Percentiles rank a stretch among this genome's conserved stretches.
Conservation (phyloP, 495 filamentous ascomycete genomes). For the Trichoderma asperelloides region DNA sequence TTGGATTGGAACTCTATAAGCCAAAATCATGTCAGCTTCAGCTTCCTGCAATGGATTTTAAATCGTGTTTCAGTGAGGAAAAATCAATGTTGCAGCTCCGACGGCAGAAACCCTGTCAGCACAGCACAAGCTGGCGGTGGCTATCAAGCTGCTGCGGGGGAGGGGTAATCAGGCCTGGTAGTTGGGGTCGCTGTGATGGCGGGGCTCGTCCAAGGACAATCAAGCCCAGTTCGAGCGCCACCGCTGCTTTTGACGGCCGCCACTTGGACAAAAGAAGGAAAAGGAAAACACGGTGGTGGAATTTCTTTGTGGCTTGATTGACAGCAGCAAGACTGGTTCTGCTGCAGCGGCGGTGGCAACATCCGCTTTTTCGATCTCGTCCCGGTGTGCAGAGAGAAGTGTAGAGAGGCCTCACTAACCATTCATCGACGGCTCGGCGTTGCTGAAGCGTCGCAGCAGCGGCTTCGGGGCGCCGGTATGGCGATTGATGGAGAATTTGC, state of each 20-base stretch:
- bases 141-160: background rate
- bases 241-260: constrained; percentile 17
- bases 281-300: background rate
- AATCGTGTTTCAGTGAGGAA: background rate
- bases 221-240: constrained; percentile 19
- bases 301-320: background rate
- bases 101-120: too few species aligned
- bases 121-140: constrained; percentile 6
- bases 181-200: constrained; percentile 13
- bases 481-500: constrained; percentile 51
- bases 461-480: constrained; percentile 43
- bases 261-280: constrained; percentile 15
- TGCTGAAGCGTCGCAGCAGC: constrained; percentile 40
- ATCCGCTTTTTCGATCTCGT: background rate
- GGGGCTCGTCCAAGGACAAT: constrained; percentile 13
- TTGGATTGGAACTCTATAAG: constrained; percentile 61
- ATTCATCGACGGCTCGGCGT: constrained; percentile 39
- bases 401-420: constrained; percentile 25
- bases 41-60: constrained; percentile 14
- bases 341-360: background rate
- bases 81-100: background rate
- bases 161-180: constrained; percentile 1
- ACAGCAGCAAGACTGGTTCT: constrained; percentile 11
- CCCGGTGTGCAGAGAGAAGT: background rate
- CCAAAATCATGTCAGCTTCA: background rate